Conservation (phyloP, 2,329 filamentous ascomycete genomes). For the Exophiala bonariae region DNA sequence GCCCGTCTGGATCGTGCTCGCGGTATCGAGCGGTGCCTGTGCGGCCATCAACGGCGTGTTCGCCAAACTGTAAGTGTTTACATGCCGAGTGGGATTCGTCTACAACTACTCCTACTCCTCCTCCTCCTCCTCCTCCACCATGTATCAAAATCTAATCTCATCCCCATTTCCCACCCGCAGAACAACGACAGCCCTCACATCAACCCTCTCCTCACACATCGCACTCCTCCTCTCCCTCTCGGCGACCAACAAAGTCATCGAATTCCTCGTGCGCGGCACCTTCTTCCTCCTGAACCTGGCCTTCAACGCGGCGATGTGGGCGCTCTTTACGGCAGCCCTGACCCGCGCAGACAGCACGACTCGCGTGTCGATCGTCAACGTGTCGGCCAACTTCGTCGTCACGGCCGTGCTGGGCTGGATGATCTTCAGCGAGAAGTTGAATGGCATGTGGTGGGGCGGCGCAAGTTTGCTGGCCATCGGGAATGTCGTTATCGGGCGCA, state of each 20-base stretch:
- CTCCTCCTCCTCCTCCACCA: too few relatives aligned
- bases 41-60: conserved; percentile 67
- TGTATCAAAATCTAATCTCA: background rate
- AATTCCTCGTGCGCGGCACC: conserved; percentile 46
- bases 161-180: conserved; percentile 34
- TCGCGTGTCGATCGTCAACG: conserved; percentile 65
- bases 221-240: conserved; percentile 47
- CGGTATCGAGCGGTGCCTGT: conserved; percentile 61
- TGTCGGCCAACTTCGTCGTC: conserved; percentile 62
- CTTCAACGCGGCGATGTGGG: conserved; percentile 67
- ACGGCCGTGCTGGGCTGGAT: conserved; percentile 60
- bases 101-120: too few relatives aligned
- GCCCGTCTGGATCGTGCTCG: conserved; percentile 53
- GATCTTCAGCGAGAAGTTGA: conserved; percentile 58
- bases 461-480: conserved; percentile 60
- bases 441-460: conserved; percentile 62
- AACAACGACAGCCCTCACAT: conserved; percentile 62
- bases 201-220: conserved; percentile 50
- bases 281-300: conserved; percentile 63
- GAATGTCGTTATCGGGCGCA: conserved; percentile 62
- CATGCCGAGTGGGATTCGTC: background rate
- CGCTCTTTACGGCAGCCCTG: conserved; percentile 62
- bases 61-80: conserved; percentile 61
- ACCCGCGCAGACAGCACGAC: conserved; percentile 61
- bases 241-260: conserved; percentile 45